Conservation (phyloP, 1,284 basidiomycete genomes). For the Irpex sp. region DNA sequence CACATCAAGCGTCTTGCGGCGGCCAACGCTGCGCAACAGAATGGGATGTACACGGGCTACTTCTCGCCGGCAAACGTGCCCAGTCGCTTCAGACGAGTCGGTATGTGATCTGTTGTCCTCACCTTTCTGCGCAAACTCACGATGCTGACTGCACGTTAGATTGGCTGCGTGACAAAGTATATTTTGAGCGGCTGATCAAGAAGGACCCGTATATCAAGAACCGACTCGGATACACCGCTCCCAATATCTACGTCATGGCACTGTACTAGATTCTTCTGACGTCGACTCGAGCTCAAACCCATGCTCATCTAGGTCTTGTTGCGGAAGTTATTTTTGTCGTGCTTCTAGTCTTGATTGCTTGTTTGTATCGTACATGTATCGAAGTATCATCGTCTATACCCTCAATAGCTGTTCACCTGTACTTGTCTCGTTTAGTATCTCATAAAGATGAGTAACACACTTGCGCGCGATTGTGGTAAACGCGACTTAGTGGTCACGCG, state of each 20-base stretch:
- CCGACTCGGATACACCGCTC: slow-evolving; percentile 69
- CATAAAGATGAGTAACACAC: too few relatives aligned
- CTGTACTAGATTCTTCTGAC: slow-evolving; percentile 11
- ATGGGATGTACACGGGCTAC: slow-evolving; percentile 37
- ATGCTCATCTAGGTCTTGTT: too few relatives aligned
- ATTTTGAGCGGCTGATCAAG: slow-evolving; percentile 60
- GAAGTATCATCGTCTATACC: too few relatives aligned
- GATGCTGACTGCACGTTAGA: slow-evolving; percentile 36
- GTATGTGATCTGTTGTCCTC: slow-evolving; percentile 35
- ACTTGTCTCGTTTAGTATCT: too few relatives aligned
- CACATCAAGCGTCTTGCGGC: slow-evolving; percentile 58
- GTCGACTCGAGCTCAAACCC: too few relatives aligned
- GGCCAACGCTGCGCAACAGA: slow-evolving; percentile 32
- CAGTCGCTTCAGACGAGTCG: slow-evolving; percentile 52
- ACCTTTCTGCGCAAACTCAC: background rate
- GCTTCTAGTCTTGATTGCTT: too few relatives aligned
- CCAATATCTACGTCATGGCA: slow-evolving; percentile 70
- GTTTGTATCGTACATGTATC: too few relatives aligned
- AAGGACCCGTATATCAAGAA: slow-evolving; percentile 54
- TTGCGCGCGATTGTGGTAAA: too few relatives aligned
- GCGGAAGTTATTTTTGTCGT: too few relatives aligned
- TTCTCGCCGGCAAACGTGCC: slow-evolving; percentile 43
- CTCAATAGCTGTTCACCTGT: too few relatives aligned
- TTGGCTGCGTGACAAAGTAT: slow-evolving; percentile 70
- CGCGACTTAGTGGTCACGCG: too few relatives aligned